These are phyloP conservation scores for Sanchytrium tribonematis DNA, from an alignment of 371 early-diverging fungal species.

Conservation along the genomic window DNA sequence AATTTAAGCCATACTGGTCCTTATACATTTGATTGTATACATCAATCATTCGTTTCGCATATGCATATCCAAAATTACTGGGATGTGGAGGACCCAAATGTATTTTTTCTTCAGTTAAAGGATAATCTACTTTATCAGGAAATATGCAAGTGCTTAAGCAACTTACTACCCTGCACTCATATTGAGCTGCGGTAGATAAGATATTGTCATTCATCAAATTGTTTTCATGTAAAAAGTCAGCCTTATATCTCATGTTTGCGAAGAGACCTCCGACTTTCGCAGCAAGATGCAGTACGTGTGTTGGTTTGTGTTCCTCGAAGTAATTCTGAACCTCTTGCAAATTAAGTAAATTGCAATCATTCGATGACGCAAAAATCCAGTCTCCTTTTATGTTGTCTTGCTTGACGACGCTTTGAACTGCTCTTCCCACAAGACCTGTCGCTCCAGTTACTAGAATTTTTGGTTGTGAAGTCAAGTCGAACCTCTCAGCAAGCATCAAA, in stretches of 20 bases:
- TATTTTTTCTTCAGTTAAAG: conserved; percentile 63
- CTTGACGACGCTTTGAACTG: conserved; percentile 37
- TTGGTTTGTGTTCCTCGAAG: conserved; percentile 45
- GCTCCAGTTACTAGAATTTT: conserved; percentile 22
- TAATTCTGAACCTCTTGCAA: conserved; percentile 29
- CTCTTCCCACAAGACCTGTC: conserved; percentile 50
- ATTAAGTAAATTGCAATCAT: too few species aligned
- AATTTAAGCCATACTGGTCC: conserved; percentile 49
- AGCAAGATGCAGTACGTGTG: conserved; percentile 54
- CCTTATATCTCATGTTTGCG: conserved; percentile 53
- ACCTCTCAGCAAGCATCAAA: too few species aligned
- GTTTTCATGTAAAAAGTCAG: conserved; percentile 47
- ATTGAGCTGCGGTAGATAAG: conserved; percentile 28
- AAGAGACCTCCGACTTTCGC: conserved; percentile 63
- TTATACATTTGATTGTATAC: conserved; percentile 48
- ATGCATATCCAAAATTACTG: conserved; percentile 62
- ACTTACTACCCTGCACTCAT: conserved; percentile 46
- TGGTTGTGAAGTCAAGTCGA: too few species aligned
- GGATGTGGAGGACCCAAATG: conserved; percentile 59
- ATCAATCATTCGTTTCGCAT: conserved; percentile 62
- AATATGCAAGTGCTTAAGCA: conserved; percentile 65
- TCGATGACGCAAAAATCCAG: conserved; percentile 43
- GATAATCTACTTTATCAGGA: conserved; percentile 57
- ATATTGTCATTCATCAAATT: conserved; percentile 54
- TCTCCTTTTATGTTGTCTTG: conserved; percentile 30